A percentile compares a stretch with the other conserved stretches of the same genome.
Evolutionary conservation across 306 rosid species (phyloP).

Genomic region (Datisca glomerata): DNA sequence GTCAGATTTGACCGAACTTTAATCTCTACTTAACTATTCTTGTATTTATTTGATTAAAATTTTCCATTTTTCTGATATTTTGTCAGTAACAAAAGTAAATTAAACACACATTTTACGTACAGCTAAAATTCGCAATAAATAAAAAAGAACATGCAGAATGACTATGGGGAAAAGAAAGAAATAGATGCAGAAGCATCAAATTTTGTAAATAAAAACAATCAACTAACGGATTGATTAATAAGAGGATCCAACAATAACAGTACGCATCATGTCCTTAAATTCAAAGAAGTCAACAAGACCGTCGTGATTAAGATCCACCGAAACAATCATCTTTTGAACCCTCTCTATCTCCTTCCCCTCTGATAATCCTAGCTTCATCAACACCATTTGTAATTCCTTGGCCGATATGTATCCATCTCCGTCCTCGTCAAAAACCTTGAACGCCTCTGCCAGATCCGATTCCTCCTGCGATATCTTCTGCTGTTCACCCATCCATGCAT

Average conservation of each 20-base stretch:
- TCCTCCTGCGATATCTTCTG: constrained; percentile 27
- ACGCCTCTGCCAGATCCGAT: constrained; percentile 61
- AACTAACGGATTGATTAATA: too few relatives aligned
- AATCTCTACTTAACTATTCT: too few relatives aligned
- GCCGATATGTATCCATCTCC: constrained; percentile 86
- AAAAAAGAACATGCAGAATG: too few relatives aligned
- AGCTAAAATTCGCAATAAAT: too few relatives aligned
- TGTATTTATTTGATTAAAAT: too few relatives aligned
- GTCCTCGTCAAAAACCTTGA: constrained; percentile 78
- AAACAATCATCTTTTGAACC: constrained; percentile 56
- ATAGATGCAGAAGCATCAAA: too few relatives aligned
- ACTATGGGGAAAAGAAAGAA: too few relatives aligned
- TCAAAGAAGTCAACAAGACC: constrained; percentile 74
- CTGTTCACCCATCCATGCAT: neutral
- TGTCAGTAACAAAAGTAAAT: too few relatives aligned
- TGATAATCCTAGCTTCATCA: constrained; percentile 51
- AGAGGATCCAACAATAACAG: constrained; percentile 22
- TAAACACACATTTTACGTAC: too few relatives aligned
- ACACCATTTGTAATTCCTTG: constrained; percentile 51
- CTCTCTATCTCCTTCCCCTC: constrained; percentile 55
- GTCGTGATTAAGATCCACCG: constrained; percentile 60
- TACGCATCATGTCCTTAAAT: constrained; percentile 85
- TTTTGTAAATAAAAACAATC: too few relatives aligned
- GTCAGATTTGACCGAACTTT: too few relatives aligned
- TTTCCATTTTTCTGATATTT: too few relatives aligned